Conservation (phyloP, 2,329 filamentous ascomycete species). For the Cercospora brassicicola region DNA sequence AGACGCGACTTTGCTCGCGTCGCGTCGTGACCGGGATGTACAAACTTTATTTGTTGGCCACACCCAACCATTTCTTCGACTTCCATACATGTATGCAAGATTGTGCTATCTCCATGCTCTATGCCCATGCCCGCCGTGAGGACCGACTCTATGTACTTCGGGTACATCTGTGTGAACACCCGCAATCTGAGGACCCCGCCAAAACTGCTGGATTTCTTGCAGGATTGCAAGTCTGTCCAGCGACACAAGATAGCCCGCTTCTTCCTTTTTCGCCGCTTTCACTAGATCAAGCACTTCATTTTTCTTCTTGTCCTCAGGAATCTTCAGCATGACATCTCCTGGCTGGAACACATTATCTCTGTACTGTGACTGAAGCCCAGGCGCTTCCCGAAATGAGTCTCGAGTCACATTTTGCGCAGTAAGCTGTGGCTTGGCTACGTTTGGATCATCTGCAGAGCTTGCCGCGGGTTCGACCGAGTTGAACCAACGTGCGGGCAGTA, state of each 20-base stretch:
- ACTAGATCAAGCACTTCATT: background rate
- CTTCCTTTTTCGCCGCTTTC: background rate
- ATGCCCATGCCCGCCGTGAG: background rate
- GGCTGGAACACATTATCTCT: background rate
- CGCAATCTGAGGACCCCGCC: background rate
- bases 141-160: background rate
- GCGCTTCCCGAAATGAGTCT: background rate
- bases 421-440: background rate
- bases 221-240: background rate
- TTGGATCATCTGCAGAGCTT: background rate
- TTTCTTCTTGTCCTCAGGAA: background rate
- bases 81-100: background rate
- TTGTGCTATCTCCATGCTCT: background rate
- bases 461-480: background rate
- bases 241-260: background rate
- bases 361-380: background rate
- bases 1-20: constrained; percentile 3
- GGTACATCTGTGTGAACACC: background rate
- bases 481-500: background rate
- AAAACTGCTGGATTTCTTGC: background rate
- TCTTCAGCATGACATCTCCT: background rate
- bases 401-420: background rate
- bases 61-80: background rate
- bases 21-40: background rate
- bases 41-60: background rate